These are phyloP conservation scores for Centella asiatica DNA, from an alignment of 129 eudicot species.

Conservation along the genomic window DNA sequence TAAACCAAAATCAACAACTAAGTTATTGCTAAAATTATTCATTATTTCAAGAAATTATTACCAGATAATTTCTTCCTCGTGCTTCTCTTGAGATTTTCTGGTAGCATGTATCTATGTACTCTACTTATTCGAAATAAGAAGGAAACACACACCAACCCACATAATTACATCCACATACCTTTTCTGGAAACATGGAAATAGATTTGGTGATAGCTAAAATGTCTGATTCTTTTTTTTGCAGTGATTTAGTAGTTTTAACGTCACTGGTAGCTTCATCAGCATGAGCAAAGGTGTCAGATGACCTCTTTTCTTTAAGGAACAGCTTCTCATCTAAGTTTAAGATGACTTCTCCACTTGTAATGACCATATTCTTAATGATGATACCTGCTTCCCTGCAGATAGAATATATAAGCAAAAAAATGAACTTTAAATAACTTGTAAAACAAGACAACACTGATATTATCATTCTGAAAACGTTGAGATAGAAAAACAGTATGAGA, in stretches of 20 bases:
- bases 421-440: not conserved
- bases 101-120: too few species aligned
- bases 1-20: too few species aligned
- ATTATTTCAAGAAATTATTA: too few species aligned
- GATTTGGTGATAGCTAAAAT: slow-evolving; percentile 40
- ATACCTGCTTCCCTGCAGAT: slow-evolving; percentile 79
- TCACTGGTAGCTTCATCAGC: slow-evolving; percentile 33
- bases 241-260: slow-evolving; percentile 25
- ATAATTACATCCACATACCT: slow-evolving; percentile 38
- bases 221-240: slow-evolving; percentile 34
- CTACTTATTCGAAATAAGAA: not conserved
- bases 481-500: slow-evolving; percentile 1
- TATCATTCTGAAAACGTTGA: not conserved
- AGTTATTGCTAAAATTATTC: too few species aligned
- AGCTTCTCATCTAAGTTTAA: slow-evolving; percentile 66
- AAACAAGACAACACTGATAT: slow-evolving; percentile 5
- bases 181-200: slow-evolving; percentile 71
- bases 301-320: slow-evolving; percentile 36
- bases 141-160: slow-evolving; percentile 6
- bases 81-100: too few species aligned
- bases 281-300: slow-evolving; percentile 29
- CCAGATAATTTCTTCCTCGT: too few species aligned
- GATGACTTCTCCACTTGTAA: slow-evolving; percentile 57
- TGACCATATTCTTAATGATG: slow-evolving; percentile 57
- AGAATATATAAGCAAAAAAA: slow-evolving; percentile 17